A percentile compares a stretch with the other conserved stretches of the same genome.
These are phyloP conservation scores for Pulicaria dysenterica DNA, from an alignment of 129 eudicot genomes.

Conservation along the genomic window DNA sequence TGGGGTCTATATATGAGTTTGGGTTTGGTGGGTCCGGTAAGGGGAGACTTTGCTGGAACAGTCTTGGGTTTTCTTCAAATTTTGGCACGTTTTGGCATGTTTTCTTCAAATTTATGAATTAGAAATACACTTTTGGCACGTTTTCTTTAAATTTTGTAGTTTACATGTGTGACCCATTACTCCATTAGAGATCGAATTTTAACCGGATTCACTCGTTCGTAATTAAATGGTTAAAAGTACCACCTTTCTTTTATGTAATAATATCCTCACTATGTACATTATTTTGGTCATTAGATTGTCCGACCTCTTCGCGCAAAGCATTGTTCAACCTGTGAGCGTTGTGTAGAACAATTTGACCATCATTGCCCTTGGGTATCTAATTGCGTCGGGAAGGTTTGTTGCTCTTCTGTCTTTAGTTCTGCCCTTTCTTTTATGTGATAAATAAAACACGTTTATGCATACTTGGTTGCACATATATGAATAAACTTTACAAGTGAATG, in stretches of 20 bases:
- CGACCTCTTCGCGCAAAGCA: conserved; percentile 98
- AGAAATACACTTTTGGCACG: background rate
- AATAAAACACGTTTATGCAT: background rate
- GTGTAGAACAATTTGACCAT: conserved; percentile 99
- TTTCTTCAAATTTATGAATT: too few species aligned
- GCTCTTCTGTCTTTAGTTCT: background rate
- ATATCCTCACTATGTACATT: background rate
- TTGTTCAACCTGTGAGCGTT: conserved; percentile 98
- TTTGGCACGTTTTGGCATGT: too few species aligned
- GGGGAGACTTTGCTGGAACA: too few species aligned
- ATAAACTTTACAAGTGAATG: too few species aligned
- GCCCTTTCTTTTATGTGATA: background rate
- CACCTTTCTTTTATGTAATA: background rate
- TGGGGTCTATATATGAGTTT: background rate
- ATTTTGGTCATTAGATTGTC: conserved; percentile 64
- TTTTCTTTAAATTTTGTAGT: background rate
- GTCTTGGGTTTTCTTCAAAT: too few species aligned
- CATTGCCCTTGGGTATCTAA: conserved; percentile 99
- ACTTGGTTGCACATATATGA: too few species aligned
- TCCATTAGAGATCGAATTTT: background rate
- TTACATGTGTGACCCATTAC: background rate
- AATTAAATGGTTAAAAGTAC: conserved; percentile 2
- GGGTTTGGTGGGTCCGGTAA: background rate
- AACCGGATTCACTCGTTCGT: background rate
- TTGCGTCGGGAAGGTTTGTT: conserved; percentile 93